Evolutionary conservation across 2,329 filamentous ascomycete genomes (phyloP).

Genomic region (Neofusicoccum laricinum): DNA sequence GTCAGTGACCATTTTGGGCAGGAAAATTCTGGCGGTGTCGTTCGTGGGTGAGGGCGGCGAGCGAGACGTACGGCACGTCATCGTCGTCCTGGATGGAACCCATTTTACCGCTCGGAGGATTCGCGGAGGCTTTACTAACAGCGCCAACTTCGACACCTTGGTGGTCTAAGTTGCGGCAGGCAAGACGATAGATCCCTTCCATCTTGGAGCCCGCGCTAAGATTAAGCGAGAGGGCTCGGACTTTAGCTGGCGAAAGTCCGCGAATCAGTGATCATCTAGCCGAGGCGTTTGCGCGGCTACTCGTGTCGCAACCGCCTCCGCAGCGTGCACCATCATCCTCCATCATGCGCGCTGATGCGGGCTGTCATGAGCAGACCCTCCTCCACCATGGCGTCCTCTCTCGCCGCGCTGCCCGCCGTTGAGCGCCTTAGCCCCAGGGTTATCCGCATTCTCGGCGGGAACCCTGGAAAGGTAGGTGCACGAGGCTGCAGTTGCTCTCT

Average conservation of each 20-base stretch:
- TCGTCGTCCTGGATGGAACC: conserved; percentile 26
- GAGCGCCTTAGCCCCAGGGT: conserved; percentile 74
- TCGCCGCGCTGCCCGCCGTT: conserved; percentile 59
- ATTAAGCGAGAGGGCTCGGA: neutral
- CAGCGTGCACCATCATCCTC: neutral
- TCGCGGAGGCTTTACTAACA: neutral
- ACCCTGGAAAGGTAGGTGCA: conserved; percentile 73
- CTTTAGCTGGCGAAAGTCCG: neutral
- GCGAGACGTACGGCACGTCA: conserved; percentile 32
- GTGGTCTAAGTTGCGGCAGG: neutral
- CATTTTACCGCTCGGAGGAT: neutral
- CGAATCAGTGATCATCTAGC: neutral
- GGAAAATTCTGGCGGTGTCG: neutral
- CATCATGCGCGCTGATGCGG: neutral
- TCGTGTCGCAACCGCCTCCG: neutral
- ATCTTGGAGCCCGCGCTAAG: neutral
- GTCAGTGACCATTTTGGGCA: neutral
- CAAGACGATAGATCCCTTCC: neutral
- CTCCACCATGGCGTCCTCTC: conserved; percentile 3
- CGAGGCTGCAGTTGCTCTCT: conserved; percentile 25
- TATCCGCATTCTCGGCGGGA: conserved; percentile 83
- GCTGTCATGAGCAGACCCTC: neutral
- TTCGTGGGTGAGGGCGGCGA: neutral
- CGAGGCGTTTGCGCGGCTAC: neutral
- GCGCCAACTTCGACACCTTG: conserved; percentile 11